These are phyloP conservation scores for Cryptococcus sp. DNA, from an alignment of 1,284 basidiomycete genomes.

Conservation along the genomic window DNA sequence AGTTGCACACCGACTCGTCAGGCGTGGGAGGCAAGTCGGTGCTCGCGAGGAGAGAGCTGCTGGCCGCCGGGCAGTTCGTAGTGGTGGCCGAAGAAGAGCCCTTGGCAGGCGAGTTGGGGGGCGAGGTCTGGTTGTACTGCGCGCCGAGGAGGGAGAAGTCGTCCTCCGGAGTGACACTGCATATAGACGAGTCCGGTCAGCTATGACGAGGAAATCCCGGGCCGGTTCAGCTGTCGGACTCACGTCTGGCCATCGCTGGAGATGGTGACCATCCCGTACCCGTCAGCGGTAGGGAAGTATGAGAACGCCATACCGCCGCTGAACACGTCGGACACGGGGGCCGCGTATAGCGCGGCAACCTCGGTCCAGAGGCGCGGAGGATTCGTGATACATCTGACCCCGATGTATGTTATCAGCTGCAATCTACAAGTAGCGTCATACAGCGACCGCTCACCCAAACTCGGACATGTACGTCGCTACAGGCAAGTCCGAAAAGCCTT, in stretches of 20 bases:
- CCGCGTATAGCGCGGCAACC: slow-evolving; percentile 66
- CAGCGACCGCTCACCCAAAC: slow-evolving; percentile 57
- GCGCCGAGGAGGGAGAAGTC: slow-evolving; percentile 64
- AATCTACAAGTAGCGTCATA: neutral
- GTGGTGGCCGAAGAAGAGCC: slow-evolving; percentile 58
- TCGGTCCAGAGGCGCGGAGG: slow-evolving; percentile 76
- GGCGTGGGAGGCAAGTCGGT: slow-evolving; percentile 77
- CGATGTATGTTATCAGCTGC: no score
- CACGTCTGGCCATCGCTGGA: slow-evolving; percentile 48
- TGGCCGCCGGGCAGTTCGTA: slow-evolving; percentile 63
- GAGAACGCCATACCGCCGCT: slow-evolving; percentile 82
- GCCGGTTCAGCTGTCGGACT: slow-evolving; percentile 10
- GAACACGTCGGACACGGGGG: slow-evolving; percentile 71
- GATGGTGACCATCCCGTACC: slow-evolving; percentile 81
- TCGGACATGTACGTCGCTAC: slow-evolving; percentile 87
- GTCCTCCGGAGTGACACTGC: slow-evolving; percentile 38
- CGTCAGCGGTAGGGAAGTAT: slow-evolving; percentile 67
- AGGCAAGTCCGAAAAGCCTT: slow-evolving; percentile 57
- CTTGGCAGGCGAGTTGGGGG: slow-evolving; percentile 64
- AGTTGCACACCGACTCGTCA: slow-evolving; percentile 70
- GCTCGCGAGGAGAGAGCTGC: slow-evolving; percentile 62
- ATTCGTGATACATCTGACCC: slow-evolving; percentile 59
- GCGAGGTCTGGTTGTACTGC: slow-evolving; percentile 60
- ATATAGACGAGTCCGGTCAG: neutral
- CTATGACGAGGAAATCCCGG: neutral